These are phyloP conservation scores for Torrubiella hemipterigena DNA, from an alignment of 2,329 filamentous ascomycete genomes.

Conservation along the genomic window DNA sequence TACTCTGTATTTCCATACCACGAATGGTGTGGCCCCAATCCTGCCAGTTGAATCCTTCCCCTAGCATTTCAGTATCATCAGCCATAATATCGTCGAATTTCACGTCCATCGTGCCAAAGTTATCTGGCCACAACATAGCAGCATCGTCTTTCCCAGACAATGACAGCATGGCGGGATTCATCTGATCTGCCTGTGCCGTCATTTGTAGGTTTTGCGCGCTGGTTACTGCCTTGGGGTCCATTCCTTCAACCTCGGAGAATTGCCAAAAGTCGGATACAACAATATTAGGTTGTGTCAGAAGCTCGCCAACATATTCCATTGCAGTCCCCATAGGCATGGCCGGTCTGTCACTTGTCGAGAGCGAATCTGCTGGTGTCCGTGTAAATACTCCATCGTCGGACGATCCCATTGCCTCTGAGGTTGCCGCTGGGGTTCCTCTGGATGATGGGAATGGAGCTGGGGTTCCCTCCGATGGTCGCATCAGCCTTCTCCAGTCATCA, in stretches of 20 bases:
- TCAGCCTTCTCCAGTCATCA: slow-evolving; percentile 38
- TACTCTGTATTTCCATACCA: slow-evolving; percentile 22
- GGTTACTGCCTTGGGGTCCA: slow-evolving; percentile 5
- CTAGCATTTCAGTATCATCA: slow-evolving; percentile 26
- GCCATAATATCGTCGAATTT: slow-evolving; percentile 14
- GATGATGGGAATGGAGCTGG: slow-evolving; percentile 7
- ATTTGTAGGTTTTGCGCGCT: slow-evolving; percentile 6
- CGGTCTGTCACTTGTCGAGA: too few species aligned
- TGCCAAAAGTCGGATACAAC: slow-evolving; percentile 22
- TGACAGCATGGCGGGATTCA: slow-evolving; percentile 10
- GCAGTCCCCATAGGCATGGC: slow-evolving; percentile 1
- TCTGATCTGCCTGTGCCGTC: slow-evolving; percentile 9
- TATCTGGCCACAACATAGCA: slow-evolving; percentile 29
- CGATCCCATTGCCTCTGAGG: background rate
- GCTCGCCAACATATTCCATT: slow-evolving; percentile 20
- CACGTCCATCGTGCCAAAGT: slow-evolving; percentile 16
- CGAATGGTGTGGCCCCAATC: slow-evolving; percentile 32
- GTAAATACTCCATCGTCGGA: background rate
- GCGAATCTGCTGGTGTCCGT: background rate
- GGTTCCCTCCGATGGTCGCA: slow-evolving; percentile 21
- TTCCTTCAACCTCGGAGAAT: slow-evolving; percentile 7
- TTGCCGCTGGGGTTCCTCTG: background rate
- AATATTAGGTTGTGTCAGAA: slow-evolving; percentile 25
- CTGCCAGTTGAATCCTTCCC: slow-evolving; percentile 35
- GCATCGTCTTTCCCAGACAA: slow-evolving; percentile 19